Conservation (phyloP, 1,284 basidiomycete genomes). For the Cutaneotrichosporon spelunceum region DNA sequence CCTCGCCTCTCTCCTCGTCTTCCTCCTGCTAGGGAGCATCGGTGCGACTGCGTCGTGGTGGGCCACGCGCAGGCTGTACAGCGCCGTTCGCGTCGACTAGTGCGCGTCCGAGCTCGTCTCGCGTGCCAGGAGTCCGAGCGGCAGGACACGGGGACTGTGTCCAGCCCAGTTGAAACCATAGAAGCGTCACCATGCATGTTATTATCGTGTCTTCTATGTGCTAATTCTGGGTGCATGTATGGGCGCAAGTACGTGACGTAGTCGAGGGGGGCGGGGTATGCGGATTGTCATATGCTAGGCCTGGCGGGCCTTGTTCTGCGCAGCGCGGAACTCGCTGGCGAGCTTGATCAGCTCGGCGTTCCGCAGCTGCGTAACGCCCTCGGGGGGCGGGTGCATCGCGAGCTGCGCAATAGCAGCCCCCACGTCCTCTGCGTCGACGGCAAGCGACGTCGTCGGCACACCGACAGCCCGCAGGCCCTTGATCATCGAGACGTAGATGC, state of each 20-base stretch:
- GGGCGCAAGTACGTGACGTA: too few species aligned
- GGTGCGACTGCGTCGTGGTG: slow-evolving; percentile 84
- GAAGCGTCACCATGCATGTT: slow-evolving; percentile 16
- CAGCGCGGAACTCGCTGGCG: slow-evolving; percentile 29
- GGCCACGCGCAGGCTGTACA: slow-evolving; percentile 76
- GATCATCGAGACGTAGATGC: slow-evolving; percentile 19
- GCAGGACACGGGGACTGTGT: not conserved
- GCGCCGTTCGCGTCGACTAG: slow-evolving; percentile 57
- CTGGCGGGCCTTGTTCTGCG: slow-evolving; percentile 12
- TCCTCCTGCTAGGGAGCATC: slow-evolving; percentile 81
- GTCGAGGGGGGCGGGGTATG: not conserved
- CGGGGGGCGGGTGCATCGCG: slow-evolving; percentile 31
- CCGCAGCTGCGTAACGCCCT: slow-evolving; percentile 25
- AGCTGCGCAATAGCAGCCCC: slow-evolving; percentile 44
- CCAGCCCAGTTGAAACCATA: not conserved
- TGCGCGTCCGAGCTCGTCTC: not conserved
- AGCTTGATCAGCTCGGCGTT: slow-evolving; percentile 33
- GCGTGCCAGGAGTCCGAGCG: not conserved
- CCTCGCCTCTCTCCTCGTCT: slow-evolving; percentile 76
- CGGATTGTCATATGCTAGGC: not conserved
- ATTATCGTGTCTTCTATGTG: slow-evolving; percentile 8
- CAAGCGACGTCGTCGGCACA: slow-evolving; percentile 23
- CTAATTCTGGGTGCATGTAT: not conserved
- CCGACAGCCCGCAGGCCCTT: slow-evolving; percentile 26
- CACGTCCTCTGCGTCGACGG: slow-evolving; percentile 33